Base-by-base conservation (phyloP, 768 basidiomycete genomes). In the Collybia sordida region DNA sequence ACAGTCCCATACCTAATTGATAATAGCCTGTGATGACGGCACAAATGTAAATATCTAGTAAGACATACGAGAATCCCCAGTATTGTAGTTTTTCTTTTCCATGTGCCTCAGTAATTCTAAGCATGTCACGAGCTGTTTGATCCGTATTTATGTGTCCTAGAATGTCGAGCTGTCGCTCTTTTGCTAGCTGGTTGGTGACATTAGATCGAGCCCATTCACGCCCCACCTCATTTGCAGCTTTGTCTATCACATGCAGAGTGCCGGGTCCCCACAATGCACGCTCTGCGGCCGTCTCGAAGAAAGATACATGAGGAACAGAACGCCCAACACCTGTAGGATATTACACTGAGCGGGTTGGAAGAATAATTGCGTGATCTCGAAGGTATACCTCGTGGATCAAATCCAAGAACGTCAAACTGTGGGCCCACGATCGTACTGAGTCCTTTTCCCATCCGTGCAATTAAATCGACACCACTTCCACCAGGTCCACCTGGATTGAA, bases 401-500 rank as follows among this genome's bases (percentile, higher is more conserved):
- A 78, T 2, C 73, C 67, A 9, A 80, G 65, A 3, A 78, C 53
- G 45, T 80, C 75, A 51, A 73, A 80, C 38, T 69, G 61, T 17
- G 72, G 68, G 3, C 78, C 77, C 6, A 79, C 39, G 12, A 73
- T 55, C 1, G 47, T 27, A 7, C 62, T 57, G 9, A 78, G 44
- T 1, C 45, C 25, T 8, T 57, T 49, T 1, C 68, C 75, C 0
- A 34, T 2, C 3, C 14, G n/a, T 4, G 56, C 22, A 19, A 72
- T 52, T 0, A 68, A 19, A 3, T 61, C 58, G 5, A 77, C 68
- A 3, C 78, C 76, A 49, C 73, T 72, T 2, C 70, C 72, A 6
- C 77, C 78, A 1, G 77, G 78, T 0, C 78, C 77, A n/a, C 77
- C 74, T 1, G 75, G 77, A 45, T 78, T 78, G 54, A 75, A 64